A percentile compares a stretch with the other conserved stretches of the same genome.
phyloP scores from a whole-genome alignment of 2,329 filamentous ascomycete species.

The Anthostomella pinea region DNA sequence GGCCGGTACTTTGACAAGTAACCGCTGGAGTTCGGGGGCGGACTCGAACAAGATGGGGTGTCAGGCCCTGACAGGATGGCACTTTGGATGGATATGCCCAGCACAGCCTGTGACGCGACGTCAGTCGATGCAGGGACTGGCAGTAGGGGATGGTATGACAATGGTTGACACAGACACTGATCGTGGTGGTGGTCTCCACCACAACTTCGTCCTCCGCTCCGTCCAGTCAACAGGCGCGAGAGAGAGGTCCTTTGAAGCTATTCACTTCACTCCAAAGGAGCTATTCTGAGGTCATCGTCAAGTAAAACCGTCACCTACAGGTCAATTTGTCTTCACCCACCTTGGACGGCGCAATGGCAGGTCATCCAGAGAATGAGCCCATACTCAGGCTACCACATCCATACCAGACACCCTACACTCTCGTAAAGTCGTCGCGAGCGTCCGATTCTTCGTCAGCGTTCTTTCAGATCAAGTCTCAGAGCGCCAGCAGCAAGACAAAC shows the following conservation, averaged over 20 bases:
- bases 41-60: slow-evolving; percentile 2
- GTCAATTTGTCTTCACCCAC: slow-evolving; percentile 1
- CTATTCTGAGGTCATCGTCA: too few relatives aligned
- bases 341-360: slow-evolving; percentile 21
- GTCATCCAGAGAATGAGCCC: slow-evolving; percentile 32
- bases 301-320: too few relatives aligned
- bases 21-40: neutral
- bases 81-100: too few relatives aligned
- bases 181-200: too few relatives aligned
- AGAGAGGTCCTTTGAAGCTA: too few relatives aligned
- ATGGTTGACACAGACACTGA: too few relatives aligned
- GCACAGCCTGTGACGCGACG: too few relatives aligned
- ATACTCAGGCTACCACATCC: slow-evolving; percentile 49
- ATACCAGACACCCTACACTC: slow-evolving; percentile 44
- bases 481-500: slow-evolving; percentile 28
- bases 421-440: slow-evolving; percentile 34
- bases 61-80: too few relatives aligned
- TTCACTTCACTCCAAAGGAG: too few relatives aligned
- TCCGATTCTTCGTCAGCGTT: slow-evolving; percentile 27
- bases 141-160: slow-evolving; percentile 1
- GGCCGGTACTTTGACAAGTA: slow-evolving; percentile 4
- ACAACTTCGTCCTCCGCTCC: too few relatives aligned
- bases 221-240: too few relatives aligned
- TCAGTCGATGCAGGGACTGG: neutral
- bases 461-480: slow-evolving; percentile 35